Evolutionary conservation across 2,329 filamentous ascomycete species (phyloP), one percentile per base, ranked within the genome.

Genomic region (Penicillium decumbens): DNA sequence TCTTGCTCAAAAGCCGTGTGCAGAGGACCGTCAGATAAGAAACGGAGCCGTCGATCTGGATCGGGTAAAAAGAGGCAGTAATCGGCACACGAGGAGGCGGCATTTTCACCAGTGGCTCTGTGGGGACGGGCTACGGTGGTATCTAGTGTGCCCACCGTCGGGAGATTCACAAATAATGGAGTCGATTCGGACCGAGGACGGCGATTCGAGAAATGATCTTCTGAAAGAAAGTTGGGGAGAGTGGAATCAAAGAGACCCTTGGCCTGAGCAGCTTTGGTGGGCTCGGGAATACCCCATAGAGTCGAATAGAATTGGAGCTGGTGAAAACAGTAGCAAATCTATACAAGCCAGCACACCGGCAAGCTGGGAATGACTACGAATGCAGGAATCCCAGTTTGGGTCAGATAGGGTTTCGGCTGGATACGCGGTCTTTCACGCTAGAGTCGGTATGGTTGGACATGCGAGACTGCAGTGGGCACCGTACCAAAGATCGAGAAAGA

Each of bases 21-120:
- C 27, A 44, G 18, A 29, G 28, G 35, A 30, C 46, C 50, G 54
- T 57, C 54, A 45, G 54, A 56, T 55, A 49, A 50, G 42, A 43
- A 44, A 43, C 55, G 50, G 50, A 38, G 37, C 44, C 39, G 54
- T 54, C 46, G 52, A 55, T 53, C 55, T 32, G 39, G 51, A 57
- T 55, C 50, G 38, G 30, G 28, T 29, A 37, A 9, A 29, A 27
- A 44, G 23, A 45, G 30, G 24, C 41, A 28, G 47, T 12, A 37
- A n/a, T 27, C 32, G 33, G 37, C 27, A 25, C 38, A 38, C 46
- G 41, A 25, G 32, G 30, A 37, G 41, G 30, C 25, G 18, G 33
- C 23, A 10, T 20, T 7, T 12, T 18, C 33, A 18, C 33, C 18
- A 20, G 15, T 8, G 8, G 33, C 5, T 12, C 18, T 37, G 28